phyloP scores from a whole-genome alignment of 371 early-diverging fungal species.

The Apophysomyces trapeziformis region DNA sequence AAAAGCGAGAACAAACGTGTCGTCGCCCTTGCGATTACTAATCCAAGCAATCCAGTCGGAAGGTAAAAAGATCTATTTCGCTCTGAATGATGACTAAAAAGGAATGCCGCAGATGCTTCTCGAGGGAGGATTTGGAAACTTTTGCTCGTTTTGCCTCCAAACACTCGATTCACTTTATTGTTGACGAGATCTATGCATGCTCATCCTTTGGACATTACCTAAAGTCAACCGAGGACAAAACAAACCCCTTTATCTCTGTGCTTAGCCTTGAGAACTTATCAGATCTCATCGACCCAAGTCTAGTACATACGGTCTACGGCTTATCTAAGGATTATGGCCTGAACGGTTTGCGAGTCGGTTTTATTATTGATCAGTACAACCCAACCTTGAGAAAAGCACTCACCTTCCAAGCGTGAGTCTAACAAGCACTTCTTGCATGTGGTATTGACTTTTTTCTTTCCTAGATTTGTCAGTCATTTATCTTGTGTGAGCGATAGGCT shows the following conservation, averaged over 20 bases:
- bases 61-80: constrained; percentile 26
- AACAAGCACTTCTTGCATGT: not conserved
- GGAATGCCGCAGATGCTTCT: constrained; percentile 43
- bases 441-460: not conserved
- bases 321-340: constrained; percentile 81
- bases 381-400: constrained; percentile 42
- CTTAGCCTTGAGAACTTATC: constrained; percentile 57
- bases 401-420: constrained; percentile 40
- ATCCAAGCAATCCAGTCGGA: constrained; percentile 73
- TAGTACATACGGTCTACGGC: constrained; percentile 76
- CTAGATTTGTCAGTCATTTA: constrained; percentile 58
- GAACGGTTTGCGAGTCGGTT: constrained; percentile 73
- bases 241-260: constrained; percentile 58
- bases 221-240: constrained; percentile 15
- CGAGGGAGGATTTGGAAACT: constrained; percentile 54
- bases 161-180: constrained; percentile 70
- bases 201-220: constrained; percentile 59
- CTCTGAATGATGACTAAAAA: not conserved
- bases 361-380: constrained; percentile 69
- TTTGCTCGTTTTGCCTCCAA: constrained; percentile 63
- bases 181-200: constrained; percentile 86
- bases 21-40: constrained; percentile 65
- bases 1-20: constrained; percentile 39
- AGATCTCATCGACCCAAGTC: constrained; percentile 62
- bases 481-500: constrained; percentile 61